Evolutionary conservation across 768 basidiomycete genomes (phyloP).

Genomic region (Trametes punicea): DNA sequence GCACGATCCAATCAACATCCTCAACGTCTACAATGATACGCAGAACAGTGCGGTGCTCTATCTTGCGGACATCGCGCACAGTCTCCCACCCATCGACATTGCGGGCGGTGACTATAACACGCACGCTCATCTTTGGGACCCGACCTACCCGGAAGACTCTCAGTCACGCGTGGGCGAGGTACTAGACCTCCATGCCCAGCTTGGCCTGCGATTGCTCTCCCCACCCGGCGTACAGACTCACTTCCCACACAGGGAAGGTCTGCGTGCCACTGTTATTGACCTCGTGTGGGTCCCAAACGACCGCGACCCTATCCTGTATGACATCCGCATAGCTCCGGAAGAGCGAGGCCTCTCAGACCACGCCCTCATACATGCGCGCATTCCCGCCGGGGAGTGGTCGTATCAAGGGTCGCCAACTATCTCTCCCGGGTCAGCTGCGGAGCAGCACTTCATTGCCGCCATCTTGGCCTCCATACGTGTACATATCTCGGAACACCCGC

Average conservation of each 20-base stretch:
- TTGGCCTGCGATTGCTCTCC: background rate
- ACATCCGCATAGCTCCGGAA: background rate
- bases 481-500: background rate
- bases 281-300: background rate
- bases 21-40: background rate
- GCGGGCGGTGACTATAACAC: constrained; percentile 3
- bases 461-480: background rate
- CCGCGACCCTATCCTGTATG: background rate
- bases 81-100: background rate
- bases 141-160: background rate
- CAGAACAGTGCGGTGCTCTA: background rate
- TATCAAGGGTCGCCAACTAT: background rate
- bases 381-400: background rate
- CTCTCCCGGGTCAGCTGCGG: background rate
- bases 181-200: background rate
- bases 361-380: background rate
- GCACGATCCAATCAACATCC: background rate
- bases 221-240: background rate
- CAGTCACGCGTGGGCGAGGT: background rate
- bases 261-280: background rate
- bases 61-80: background rate
- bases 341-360: constrained; percentile 4
- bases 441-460: background rate
- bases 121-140: background rate
- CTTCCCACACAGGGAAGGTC: background rate